phyloP scores from a whole-genome alignment of 2,329 filamentous ascomycete genomes.

The Neopestalotiopsis clavispora region DNA sequence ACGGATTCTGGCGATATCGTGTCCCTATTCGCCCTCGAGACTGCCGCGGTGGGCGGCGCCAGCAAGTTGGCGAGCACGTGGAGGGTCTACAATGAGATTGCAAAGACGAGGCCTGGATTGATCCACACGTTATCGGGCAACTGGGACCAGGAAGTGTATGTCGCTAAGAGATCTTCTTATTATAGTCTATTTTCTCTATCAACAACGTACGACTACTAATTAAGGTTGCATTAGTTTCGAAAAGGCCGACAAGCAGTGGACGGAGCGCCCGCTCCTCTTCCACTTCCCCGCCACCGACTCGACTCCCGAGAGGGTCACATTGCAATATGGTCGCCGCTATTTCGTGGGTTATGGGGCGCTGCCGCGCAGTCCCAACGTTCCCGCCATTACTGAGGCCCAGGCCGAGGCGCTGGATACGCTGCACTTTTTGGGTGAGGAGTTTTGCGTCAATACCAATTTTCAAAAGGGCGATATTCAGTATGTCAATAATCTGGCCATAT shows the following conservation, averaged over 20 bases:
- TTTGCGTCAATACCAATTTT: slow-evolving; percentile 49
- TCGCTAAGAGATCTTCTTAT: too few relatives aligned
- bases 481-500: slow-evolving; percentile 58
- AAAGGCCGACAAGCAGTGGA: slow-evolving; percentile 50
- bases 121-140: slow-evolving; percentile 59
- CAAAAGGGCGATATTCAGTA: slow-evolving; percentile 59
- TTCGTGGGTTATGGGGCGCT: slow-evolving; percentile 63
- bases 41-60: slow-evolving; percentile 58
- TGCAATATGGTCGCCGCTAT: slow-evolving; percentile 64
- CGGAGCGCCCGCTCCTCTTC: slow-evolving; percentile 57
- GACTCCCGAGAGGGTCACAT: slow-evolving; percentile 56
- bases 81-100: slow-evolving; percentile 67
- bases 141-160: slow-evolving; percentile 57
- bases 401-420: slow-evolving; percentile 57
- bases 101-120: slow-evolving; percentile 61
- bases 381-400: slow-evolving; percentile 59
- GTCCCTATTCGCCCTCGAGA: slow-evolving; percentile 58
- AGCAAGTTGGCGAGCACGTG: slow-evolving; percentile 63
- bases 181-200: too few relatives aligned
- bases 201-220: too few relatives aligned
- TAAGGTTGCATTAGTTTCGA: slow-evolving; percentile 49
- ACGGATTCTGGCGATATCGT: slow-evolving; percentile 66
- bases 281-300: slow-evolving; percentile 53
- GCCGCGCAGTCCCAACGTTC: slow-evolving; percentile 58
- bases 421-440: slow-evolving; percentile 53